Evolutionary conservation across 2,329 filamentous ascomycete genomes (phyloP).

Genomic region (Tolypocladium pustulatum): DNA sequence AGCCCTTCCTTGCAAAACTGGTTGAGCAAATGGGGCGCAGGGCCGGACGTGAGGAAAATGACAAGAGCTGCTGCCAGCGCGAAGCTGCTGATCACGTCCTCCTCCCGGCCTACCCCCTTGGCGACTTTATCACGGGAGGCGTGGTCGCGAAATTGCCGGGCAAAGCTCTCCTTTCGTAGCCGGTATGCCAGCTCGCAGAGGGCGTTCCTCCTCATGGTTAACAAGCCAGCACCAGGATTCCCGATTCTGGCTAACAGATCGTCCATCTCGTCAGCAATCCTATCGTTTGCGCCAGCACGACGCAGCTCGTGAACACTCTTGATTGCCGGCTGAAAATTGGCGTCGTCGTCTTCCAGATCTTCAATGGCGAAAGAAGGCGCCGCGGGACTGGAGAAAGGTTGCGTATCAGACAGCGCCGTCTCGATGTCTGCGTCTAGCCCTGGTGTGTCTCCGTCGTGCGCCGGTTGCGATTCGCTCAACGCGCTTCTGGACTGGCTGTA

Average conservation of each 20-base stretch:
- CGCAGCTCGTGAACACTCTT: slow-evolving; percentile 55
- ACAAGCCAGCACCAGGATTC: slow-evolving; percentile 30
- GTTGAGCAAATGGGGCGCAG: slow-evolving; percentile 47
- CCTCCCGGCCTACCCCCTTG: slow-evolving; percentile 45
- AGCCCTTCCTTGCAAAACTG: slow-evolving; percentile 46
- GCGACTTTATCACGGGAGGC: slow-evolving; percentile 61
- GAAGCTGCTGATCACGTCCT: slow-evolving; percentile 53
- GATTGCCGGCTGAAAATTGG: slow-evolving; percentile 38
- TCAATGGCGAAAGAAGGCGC: slow-evolving; percentile 14
- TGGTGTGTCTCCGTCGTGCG: slow-evolving; percentile 10
- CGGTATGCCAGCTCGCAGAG: slow-evolving; percentile 50
- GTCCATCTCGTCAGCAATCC: slow-evolving; percentile 55
- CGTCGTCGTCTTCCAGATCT: slow-evolving; percentile 23
- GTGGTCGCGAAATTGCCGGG: slow-evolving; percentile 63
- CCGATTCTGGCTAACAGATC: slow-evolving; percentile 53
- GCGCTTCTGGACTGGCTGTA: slow-evolving; percentile 23
- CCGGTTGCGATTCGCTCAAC: slow-evolving; percentile 14
- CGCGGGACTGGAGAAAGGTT: slow-evolving; percentile 11
- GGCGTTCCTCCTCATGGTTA: slow-evolving; percentile 45
- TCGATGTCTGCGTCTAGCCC: slow-evolving; percentile 5
- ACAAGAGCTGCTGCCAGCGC: slow-evolving; percentile 53
- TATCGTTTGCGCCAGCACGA: slow-evolving; percentile 55
- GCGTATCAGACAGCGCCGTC: slow-evolving; percentile 12
- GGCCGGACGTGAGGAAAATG: slow-evolving; percentile 49
- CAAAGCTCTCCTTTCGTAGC: slow-evolving; percentile 51